Evolutionary conservation across 2,329 filamentous ascomycete species (phyloP).

Genomic region (Aspergillus transmontanensis): DNA sequence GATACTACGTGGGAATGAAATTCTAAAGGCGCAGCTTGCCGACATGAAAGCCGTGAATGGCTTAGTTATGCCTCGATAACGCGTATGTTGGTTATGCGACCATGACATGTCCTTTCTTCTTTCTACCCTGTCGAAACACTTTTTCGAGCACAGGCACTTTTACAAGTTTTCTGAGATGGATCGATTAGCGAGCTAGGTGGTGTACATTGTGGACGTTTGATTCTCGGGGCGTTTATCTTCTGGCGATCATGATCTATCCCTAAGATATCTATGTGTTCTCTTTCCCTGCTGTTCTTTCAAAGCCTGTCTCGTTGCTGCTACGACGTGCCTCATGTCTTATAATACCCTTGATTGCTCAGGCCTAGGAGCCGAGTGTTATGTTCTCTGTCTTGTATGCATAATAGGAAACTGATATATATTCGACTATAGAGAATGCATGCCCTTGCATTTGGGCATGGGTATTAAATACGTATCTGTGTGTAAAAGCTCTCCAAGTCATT

Average conservation of each 20-base stretch:
- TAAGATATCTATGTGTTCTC: constrained; percentile 6
- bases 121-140: background rate
- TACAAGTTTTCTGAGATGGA: constrained; percentile 18
- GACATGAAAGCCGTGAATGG: constrained; percentile 46
- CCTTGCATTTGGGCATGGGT: background rate
- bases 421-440: background rate
- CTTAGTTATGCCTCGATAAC: constrained; percentile 39
- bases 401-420: constrained; percentile 4
- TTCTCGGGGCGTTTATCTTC: constrained; percentile 26
- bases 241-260: constrained; percentile 18
- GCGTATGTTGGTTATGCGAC: constrained; percentile 19
- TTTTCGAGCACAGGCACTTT: background rate
- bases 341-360: background rate
- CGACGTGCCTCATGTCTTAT: constrained; percentile 7
- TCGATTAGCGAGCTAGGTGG: constrained; percentile 28
- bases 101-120: constrained; percentile 20
- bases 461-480: background rate
- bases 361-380: background rate
- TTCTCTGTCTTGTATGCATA: background rate
- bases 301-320: background rate
- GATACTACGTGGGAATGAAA: constrained; percentile 68
- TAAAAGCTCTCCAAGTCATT: background rate
- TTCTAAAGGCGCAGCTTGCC: constrained; percentile 58
- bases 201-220: constrained; percentile 14
- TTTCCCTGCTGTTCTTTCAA: background rate